phyloP scores from a whole-genome alignment of 2,329 filamentous ascomycete species.

The Apiospora aurea region DNA sequence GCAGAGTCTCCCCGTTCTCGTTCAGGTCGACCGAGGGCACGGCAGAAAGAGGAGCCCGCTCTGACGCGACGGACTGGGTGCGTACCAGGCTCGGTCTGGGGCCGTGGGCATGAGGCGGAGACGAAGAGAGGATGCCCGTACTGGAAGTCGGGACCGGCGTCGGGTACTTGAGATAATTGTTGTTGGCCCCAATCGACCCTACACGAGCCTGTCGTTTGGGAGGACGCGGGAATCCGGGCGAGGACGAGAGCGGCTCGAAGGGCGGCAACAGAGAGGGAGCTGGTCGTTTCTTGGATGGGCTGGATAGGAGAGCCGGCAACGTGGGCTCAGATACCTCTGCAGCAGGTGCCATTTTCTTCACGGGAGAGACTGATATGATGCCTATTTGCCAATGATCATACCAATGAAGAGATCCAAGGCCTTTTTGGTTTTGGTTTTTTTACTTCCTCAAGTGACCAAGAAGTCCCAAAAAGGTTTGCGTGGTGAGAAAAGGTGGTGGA shows the following conservation, averaged over 20 bases:
- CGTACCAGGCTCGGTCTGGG: slow-evolving; percentile 62
- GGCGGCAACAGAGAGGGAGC: slow-evolving; percentile 76
- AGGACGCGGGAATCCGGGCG: slow-evolving; percentile 73
- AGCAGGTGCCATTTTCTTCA: slow-evolving; percentile 25
- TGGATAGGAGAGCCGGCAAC: slow-evolving; percentile 39
- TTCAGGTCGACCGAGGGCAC: slow-evolving; percentile 85
- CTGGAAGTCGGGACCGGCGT: slow-evolving; percentile 94
- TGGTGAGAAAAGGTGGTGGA: slow-evolving; percentile 27
- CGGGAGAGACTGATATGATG: slow-evolving; percentile 25
- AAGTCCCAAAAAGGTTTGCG: slow-evolving; percentile 21
- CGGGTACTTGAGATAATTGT: slow-evolving; percentile 76
- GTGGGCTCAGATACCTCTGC: slow-evolving; percentile 41
- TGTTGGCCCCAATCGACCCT: slow-evolving; percentile 47
- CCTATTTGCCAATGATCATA: neutral
- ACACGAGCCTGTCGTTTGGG: slow-evolving; percentile 69
- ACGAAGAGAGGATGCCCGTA: slow-evolving; percentile 88
- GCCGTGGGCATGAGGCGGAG: slow-evolving; percentile 67
- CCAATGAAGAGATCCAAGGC: neutral
- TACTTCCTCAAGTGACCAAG: neutral
- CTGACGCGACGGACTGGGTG: slow-evolving; percentile 70
- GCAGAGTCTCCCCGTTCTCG: slow-evolving; percentile 79
- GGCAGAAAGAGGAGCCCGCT: slow-evolving; percentile 82
- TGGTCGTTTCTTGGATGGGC: slow-evolving; percentile 58
- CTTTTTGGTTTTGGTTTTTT: neutral
- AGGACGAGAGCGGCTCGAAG: slow-evolving; percentile 82